Evolutionary conservation across 106 monocot species (phyloP).

Genomic region (Cymbidium sinense): DNA sequence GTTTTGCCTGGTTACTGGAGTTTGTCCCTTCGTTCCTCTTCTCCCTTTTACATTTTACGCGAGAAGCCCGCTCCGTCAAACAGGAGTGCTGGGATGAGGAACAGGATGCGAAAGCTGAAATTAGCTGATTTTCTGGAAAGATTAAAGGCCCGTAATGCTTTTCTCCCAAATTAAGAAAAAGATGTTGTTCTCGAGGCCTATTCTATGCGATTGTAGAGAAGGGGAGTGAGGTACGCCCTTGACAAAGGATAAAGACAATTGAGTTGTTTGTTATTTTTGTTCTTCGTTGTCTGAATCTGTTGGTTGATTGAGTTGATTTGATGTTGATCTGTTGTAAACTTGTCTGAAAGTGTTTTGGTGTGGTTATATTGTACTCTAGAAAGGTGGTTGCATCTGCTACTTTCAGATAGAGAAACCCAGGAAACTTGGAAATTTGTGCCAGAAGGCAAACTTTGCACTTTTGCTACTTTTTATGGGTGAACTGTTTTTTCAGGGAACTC

Average conservation of each 20-base stretch:
- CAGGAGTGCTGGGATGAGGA: not conserved
- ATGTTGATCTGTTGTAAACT: not conserved
- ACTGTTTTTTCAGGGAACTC: not conserved
- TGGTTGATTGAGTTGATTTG: not conserved
- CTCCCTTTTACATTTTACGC: not conserved
- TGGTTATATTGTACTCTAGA: not conserved
- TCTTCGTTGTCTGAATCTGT: not conserved
- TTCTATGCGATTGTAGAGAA: not conserved
- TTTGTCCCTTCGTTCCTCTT: slow-evolving; percentile 17
- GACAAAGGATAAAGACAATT: not conserved
- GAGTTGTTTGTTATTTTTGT: not conserved
- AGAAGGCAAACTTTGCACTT: not conserved
- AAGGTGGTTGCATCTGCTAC: not conserved
- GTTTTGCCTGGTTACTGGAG: slow-evolving; percentile 75
- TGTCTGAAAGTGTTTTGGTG: not conserved
- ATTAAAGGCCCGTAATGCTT: not conserved
- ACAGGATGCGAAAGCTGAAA: not conserved
- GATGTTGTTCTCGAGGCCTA: not conserved
- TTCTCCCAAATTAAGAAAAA: not conserved
- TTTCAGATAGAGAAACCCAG: not conserved
- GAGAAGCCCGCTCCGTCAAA: not conserved
- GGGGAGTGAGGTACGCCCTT: not conserved
- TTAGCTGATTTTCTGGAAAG: not conserved
- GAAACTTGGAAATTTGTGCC: not conserved
- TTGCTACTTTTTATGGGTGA: not conserved